These are phyloP conservation scores for Suhomyces bokatorum DNA, from an alignment of 1,139 yeast genomes.

Conservation along the genomic window DNA sequence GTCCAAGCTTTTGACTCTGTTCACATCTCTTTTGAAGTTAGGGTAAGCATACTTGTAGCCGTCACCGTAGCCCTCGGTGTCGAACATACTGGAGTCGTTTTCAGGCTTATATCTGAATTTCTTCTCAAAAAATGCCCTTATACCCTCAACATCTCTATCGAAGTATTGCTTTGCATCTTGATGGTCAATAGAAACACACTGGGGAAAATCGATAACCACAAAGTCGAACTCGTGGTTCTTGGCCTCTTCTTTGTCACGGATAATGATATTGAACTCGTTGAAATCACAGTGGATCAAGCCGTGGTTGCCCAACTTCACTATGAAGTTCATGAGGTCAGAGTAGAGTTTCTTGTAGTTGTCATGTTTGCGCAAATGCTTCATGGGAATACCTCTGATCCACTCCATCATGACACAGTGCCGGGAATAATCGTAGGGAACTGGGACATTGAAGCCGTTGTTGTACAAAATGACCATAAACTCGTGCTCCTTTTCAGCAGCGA, in stretches of 20 bases:
- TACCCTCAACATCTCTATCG: slow-evolving; percentile 89
- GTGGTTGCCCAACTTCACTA: slow-evolving; percentile 76
- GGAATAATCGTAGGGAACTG: slow-evolving; percentile 84
- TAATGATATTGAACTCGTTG: slow-evolving; percentile 93
- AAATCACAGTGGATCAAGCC: slow-evolving; percentile 97
- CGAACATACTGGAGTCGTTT: slow-evolving; percentile 65
- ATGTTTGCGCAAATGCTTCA: slow-evolving; percentile 78
- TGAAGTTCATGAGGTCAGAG: slow-evolving; percentile 81
- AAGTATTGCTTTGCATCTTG: slow-evolving; percentile 84
- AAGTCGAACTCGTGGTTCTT: slow-evolving; percentile 59
- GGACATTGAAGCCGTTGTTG: slow-evolving; percentile 79
- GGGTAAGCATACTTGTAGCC: slow-evolving; percentile 82
- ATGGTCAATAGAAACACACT: slow-evolving; percentile 92
- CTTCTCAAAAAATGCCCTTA: slow-evolving; percentile 76
- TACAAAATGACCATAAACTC: slow-evolving; percentile 79
- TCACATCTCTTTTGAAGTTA: slow-evolving; percentile 70
- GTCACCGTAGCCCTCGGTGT: slow-evolving; percentile 76
- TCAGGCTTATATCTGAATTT: slow-evolving; percentile 74
- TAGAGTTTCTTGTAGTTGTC: slow-evolving; percentile 69
- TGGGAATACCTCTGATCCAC: slow-evolving; percentile 81
- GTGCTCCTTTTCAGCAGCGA: slow-evolving; percentile 92
- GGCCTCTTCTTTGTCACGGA: slow-evolving; percentile 60
- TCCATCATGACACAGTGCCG: slow-evolving; percentile 95
- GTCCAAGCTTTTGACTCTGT: slow-evolving; percentile 70
- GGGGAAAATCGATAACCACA: slow-evolving; percentile 96